Conservation (phyloP, 495 filamentous ascomycete species). For the Podospora pseudoanserina region DNA sequence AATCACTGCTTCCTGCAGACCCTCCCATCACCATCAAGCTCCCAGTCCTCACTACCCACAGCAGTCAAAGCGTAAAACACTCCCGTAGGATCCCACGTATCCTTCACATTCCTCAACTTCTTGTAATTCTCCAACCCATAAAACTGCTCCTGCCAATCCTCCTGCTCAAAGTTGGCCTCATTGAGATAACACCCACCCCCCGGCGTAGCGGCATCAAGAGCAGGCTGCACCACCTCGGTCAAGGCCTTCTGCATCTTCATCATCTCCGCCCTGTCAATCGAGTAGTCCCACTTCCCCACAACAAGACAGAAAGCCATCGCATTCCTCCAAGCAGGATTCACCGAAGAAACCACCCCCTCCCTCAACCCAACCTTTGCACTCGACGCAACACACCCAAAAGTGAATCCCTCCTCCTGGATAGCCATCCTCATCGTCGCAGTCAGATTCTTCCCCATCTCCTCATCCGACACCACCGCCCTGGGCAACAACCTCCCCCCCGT, state of each 20-base stretch:
- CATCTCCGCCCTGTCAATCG: background rate
- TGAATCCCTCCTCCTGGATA: background rate
- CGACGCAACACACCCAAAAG: background rate
- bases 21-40: background rate
- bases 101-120: background rate
- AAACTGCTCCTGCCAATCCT: conserved; percentile 4
- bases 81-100: background rate
- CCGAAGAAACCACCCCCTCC: background rate
- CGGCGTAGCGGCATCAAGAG: background rate
- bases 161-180: background rate
- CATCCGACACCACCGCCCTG: background rate
- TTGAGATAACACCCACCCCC: background rate
- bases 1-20: background rate
- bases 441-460: background rate
- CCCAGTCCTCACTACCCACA: background rate
- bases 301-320: background rate
- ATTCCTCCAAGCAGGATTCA: background rate
- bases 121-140: conserved; percentile 1
- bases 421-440: background rate
- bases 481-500: background rate
- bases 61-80: background rate
- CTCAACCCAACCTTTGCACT: background rate
- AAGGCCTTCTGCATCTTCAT: background rate
- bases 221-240: conserved; percentile 3
- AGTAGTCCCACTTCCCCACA: background rate